Evolutionary conservation across 345 rosid genomes (phyloP).

Genomic region (Eucalyptus curtisii): DNA sequence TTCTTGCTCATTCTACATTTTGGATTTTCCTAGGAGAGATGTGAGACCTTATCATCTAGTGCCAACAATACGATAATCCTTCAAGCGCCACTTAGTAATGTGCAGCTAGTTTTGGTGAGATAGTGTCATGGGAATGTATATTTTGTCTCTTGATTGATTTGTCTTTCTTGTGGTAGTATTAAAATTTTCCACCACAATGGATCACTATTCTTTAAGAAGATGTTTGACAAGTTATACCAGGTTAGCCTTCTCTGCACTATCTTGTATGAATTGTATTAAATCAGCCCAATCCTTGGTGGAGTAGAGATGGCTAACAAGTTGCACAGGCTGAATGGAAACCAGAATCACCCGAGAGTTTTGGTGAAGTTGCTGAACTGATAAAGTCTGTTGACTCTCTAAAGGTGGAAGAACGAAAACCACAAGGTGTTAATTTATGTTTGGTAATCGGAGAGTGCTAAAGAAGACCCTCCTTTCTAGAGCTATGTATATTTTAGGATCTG

Average conservation of each 20-base stretch:
- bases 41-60: not conserved
- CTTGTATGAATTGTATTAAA: not conserved
- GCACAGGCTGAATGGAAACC: slow-evolving; percentile 90
- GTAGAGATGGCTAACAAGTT: not conserved
- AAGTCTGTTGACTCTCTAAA: slow-evolving; percentile 53
- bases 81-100: not conserved
- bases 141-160: not conserved
- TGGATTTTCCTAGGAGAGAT: not conserved
- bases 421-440: slow-evolving; percentile 31
- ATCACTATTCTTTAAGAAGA: slow-evolving; percentile 56
- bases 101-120: not conserved
- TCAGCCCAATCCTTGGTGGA: not conserved
- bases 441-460: not conserved
- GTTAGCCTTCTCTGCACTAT: slow-evolving; percentile 12
- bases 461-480: not conserved
- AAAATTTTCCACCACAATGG: slow-evolving; percentile 82
- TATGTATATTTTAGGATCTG: not conserved
- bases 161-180: slow-evolving; percentile 37
- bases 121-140: not conserved
- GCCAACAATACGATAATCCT: not conserved
- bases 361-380: slow-evolving; percentile 60
- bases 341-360: slow-evolving; percentile 56
- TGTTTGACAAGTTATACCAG: slow-evolving; percentile 88
- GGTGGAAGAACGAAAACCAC: slow-evolving; percentile 43
- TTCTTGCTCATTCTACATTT: not conserved